Evolutionary conservation across 1,139 yeast species (phyloP).

Genomic region (Entelexis paramagnoliae): DNA sequence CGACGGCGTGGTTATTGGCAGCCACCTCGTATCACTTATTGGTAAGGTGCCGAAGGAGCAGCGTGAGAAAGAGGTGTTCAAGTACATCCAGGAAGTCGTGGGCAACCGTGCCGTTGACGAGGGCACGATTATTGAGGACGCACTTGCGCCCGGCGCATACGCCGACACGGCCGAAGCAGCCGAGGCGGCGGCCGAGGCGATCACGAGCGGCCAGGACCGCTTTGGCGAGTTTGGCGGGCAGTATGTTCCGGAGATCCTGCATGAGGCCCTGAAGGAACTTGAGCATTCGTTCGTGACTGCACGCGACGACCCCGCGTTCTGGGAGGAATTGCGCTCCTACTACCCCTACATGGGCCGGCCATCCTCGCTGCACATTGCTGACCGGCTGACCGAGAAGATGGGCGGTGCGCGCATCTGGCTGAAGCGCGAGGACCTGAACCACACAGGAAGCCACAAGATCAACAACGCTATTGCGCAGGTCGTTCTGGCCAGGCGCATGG

Average conservation of each 20-base stretch:
- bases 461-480: constrained; percentile 95
- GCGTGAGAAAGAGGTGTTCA: constrained; percentile 49
- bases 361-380: constrained; percentile 82
- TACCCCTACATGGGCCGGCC: constrained; percentile 95
- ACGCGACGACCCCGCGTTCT: constrained; percentile 75
- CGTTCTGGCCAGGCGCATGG: constrained; percentile 79
- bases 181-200: constrained; percentile 26
- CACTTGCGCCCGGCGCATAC: constrained; percentile 21
- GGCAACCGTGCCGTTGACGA: constrained; percentile 45
- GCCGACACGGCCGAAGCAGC: constrained; percentile 14
- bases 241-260: constrained; percentile 93
- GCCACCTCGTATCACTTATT: constrained; percentile 63
- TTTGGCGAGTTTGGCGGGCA: constrained; percentile 98
- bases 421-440: constrained; percentile 95
- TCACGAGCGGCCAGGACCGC: constrained; percentile 31
- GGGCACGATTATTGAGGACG: constrained; percentile 21
- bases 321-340: constrained; percentile 81
- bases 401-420: constrained; percentile 98
- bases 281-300: constrained; percentile 83
- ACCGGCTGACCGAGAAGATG: constrained; percentile 73
- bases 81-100: constrained; percentile 59
- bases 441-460: constrained; percentile 95
- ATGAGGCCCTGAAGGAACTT: constrained; percentile 79
- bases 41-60: constrained; percentile 52
- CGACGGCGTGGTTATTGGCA: constrained; percentile 91